These are phyloP conservation scores for Zoysia pacifica DNA, from an alignment of 176 grass and related monocot species.

Conservation along the genomic window DNA sequence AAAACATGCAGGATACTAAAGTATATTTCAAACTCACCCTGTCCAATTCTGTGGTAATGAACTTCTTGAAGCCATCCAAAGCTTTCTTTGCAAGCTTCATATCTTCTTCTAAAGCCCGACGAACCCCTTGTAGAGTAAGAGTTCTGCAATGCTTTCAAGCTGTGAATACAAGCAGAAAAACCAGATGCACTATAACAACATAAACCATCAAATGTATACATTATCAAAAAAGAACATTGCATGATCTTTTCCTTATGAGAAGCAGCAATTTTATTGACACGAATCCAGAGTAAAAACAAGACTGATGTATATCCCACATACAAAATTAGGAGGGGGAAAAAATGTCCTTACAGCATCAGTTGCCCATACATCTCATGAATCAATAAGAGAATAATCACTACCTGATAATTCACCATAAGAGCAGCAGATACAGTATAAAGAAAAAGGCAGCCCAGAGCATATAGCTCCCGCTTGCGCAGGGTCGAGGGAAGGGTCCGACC, in stretches of 20 bases:
- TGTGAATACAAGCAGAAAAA: constrained; percentile 36
- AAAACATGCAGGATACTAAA: constrained; percentile 16
- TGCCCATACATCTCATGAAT: background rate
- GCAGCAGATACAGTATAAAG: no score
- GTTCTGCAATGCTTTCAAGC: constrained; percentile 61
- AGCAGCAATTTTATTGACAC: background rate
- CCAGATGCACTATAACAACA: background rate
- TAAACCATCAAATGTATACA: background rate
- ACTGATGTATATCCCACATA: constrained; percentile 13
- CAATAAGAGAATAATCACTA: background rate
- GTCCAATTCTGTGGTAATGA: constrained; percentile 71
- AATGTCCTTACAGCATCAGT: background rate
- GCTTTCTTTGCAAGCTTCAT: constrained; percentile 77
- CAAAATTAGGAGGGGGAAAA: background rate
- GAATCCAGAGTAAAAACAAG: constrained; percentile 32
- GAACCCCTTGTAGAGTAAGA: constrained; percentile 82
- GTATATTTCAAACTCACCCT: constrained; percentile 49
- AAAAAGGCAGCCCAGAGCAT: no score
- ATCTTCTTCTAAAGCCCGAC: constrained; percentile 87
- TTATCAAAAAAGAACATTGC: no score
- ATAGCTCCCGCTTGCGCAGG: no score
- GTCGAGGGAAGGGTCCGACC: no score
- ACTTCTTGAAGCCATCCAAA: constrained; percentile 73
- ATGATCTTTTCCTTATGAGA: background rate
- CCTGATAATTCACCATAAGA: background rate